Percentiles rank a stretch among this genome's conserved stretches.
These are phyloP conservation scores for Penicillium paradoxum DNA, from an alignment of 495 filamentous ascomycete species.

Conservation along the genomic window DNA sequence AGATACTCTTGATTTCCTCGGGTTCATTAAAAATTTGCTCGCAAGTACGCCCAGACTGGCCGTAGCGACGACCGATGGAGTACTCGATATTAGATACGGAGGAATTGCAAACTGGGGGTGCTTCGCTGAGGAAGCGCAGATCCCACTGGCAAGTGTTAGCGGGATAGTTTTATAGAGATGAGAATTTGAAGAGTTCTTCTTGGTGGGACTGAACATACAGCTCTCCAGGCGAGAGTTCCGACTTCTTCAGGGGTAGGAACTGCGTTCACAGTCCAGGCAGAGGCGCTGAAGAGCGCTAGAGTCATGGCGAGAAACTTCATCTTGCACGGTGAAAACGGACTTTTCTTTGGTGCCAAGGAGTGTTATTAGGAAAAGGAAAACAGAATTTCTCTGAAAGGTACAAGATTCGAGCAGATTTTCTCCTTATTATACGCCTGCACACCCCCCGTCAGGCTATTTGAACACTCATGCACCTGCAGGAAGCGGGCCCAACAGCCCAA, in stretches of 20 bases:
- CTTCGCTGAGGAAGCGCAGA: constrained; percentile 22
- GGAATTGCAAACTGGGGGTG: constrained; percentile 19
- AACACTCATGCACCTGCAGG: background rate
- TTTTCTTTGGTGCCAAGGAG: background rate
- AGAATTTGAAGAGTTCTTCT: no score
- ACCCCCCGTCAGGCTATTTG: background rate
- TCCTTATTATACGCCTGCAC: background rate
- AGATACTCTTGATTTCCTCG: constrained; percentile 25
- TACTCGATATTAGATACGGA: constrained; percentile 18
- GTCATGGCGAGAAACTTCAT: constrained; percentile 2
- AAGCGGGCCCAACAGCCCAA: constrained; percentile 2
- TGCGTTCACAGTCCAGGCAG: constrained; percentile 1
- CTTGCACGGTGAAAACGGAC: background rate
- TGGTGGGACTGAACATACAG: constrained; percentile 11
- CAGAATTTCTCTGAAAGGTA: background rate
- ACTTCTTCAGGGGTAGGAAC: constrained; percentile 4
- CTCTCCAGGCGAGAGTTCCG: constrained; percentile 17
- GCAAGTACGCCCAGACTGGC: constrained; percentile 6
- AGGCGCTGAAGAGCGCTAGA: constrained; percentile 2
- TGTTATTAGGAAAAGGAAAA: background rate
- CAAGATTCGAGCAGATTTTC: background rate
- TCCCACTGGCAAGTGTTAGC: no score
- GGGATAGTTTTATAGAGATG: no score
- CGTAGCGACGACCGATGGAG: constrained; percentile 20
- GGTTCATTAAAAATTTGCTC: constrained; percentile 8